phyloP scores from a whole-genome alignment of 2,329 filamentous ascomycete species.

The Hypoxylon sp. region DNA sequence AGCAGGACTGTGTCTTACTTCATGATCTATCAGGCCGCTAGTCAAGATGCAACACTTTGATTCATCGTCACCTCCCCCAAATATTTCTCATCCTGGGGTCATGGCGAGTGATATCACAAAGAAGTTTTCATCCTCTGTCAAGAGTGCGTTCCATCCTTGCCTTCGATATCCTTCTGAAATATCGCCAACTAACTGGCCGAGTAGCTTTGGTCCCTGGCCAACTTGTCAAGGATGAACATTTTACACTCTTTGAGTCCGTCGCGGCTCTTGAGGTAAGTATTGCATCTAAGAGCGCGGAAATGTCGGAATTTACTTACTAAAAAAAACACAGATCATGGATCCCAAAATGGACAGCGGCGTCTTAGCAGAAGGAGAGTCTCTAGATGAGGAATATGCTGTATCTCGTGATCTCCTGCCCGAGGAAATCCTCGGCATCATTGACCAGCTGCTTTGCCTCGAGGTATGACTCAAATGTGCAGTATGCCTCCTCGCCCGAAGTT shows the following conservation, averaged over 20 bases:
- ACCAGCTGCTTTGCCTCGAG: slow-evolving; percentile 89
- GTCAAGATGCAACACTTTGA: slow-evolving; percentile 42
- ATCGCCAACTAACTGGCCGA: slow-evolving; percentile 39
- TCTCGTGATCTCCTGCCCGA: slow-evolving; percentile 72
- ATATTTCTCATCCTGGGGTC: slow-evolving; percentile 58
- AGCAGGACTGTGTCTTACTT: slow-evolving; percentile 1
- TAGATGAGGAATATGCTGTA: slow-evolving; percentile 85
- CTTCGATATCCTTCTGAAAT: not conserved
- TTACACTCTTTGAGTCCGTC: slow-evolving; percentile 94
- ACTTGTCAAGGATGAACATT: slow-evolving; percentile 91
- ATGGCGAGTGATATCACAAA: slow-evolving; percentile 66
- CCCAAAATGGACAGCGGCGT: slow-evolving; percentile 98
- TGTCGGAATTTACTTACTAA: slow-evolving; percentile 43
- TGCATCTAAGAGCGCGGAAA: not conserved
- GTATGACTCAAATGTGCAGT: slow-evolving; percentile 53
- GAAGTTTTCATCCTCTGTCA: slow-evolving; percentile 61
- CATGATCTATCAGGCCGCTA: slow-evolving; percentile 5
- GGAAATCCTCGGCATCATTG: slow-evolving; percentile 91
- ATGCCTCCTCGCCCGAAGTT: not conserved
- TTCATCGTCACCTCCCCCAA: slow-evolving; percentile 49
- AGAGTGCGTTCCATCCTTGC: slow-evolving; percentile 53
- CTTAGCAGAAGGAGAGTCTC: slow-evolving; percentile 77
- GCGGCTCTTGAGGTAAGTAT: slow-evolving; percentile 74
- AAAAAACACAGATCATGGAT: slow-evolving; percentile 83
- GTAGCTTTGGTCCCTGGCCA: slow-evolving; percentile 80